Evolutionary conservation across 371 early-diverging fungal species (phyloP).

Genomic region (Syncephalastrum contaminatum): DNA sequence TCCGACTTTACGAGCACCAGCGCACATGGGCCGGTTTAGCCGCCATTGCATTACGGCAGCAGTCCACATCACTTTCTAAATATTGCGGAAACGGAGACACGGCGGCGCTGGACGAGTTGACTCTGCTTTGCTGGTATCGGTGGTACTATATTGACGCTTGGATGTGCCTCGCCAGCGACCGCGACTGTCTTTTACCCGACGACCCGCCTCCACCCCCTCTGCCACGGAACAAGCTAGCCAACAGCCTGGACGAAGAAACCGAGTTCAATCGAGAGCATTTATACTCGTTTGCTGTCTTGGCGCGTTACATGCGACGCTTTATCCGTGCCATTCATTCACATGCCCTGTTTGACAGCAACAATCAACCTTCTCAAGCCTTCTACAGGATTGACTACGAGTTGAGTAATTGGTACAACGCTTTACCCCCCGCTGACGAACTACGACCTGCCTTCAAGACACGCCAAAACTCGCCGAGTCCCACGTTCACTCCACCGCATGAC

Average conservation of each 20-base stretch:
- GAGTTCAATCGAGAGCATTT: background rate
- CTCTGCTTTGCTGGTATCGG: slow-evolving; percentile 29
- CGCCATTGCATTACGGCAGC: slow-evolving; percentile 23
- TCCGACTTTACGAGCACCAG: slow-evolving; percentile 29
- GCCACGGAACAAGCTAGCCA: slow-evolving; percentile 2
- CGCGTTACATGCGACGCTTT: slow-evolving; percentile 28
- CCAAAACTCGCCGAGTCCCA: too few species aligned
- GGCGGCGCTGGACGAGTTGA: slow-evolving; percentile 10
- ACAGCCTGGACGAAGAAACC: background rate
- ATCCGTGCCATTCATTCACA: slow-evolving; percentile 25
- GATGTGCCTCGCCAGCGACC: slow-evolving; percentile 38
- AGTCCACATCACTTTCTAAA: background rate
- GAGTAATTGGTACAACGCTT: slow-evolving; percentile 21
- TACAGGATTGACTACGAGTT: slow-evolving; percentile 20
- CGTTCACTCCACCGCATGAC: slow-evolving; percentile 9
- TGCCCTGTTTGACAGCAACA: slow-evolving; percentile 7
- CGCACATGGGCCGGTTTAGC: slow-evolving; percentile 31
- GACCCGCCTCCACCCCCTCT: slow-evolving; percentile 14
- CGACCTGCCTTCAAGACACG: background rate
- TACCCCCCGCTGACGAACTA: slow-evolving; percentile 1
- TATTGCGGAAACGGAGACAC: slow-evolving; percentile 7
- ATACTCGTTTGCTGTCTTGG: slow-evolving; percentile 25
- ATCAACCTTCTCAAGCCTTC: slow-evolving; percentile 22
- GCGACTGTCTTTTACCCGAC: slow-evolving; percentile 37
- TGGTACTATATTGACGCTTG: slow-evolving; percentile 54